These are phyloP conservation scores for Chimonanthus praecox DNA, from an alignment of 164 flowering plant genomes.

Conservation along the genomic window DNA sequence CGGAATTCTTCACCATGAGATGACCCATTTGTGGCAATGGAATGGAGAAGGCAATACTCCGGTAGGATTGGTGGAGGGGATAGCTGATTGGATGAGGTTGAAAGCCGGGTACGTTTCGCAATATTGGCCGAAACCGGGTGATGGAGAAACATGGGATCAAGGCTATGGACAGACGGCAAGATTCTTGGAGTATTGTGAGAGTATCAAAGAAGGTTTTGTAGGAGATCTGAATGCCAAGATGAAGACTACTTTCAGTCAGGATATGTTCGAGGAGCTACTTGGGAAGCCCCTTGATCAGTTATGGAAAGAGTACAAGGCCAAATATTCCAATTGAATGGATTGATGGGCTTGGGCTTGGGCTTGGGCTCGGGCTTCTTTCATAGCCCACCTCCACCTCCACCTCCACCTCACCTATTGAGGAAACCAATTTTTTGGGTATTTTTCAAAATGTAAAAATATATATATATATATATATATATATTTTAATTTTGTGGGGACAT, in stretches of 20 bases:
- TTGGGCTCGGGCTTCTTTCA: too few species aligned
- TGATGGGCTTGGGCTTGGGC: too few species aligned
- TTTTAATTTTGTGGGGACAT: too few species aligned
- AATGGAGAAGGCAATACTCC: conserved; percentile 20
- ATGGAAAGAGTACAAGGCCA: too few species aligned
- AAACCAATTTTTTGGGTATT: too few species aligned
- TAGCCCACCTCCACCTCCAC: too few species aligned
- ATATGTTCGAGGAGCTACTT: too few species aligned
- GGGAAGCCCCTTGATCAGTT: too few species aligned
- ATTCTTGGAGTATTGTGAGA: conserved; percentile 60
- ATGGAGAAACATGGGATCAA: conserved; percentile 47
- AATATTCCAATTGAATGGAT: too few species aligned
- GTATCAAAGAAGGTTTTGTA: conserved; percentile 51
- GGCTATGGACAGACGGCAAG: conserved; percentile 66
- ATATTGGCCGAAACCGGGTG: conserved; percentile 50
- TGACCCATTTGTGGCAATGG: conserved; percentile 70
- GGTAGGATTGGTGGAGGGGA: conserved; percentile 42
- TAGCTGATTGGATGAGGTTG: conserved; percentile 26
- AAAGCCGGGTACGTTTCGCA: conserved; percentile 42
- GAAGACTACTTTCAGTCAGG: conserved; percentile 3
- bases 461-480: too few species aligned
- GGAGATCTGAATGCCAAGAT: conserved; percentile 30
- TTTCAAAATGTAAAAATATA: too few species aligned
- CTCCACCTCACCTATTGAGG: too few species aligned
- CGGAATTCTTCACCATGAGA: conserved; percentile 54